Evolutionary conservation across 768 basidiomycete genomes (phyloP), one percentile per base, ranked within the genome.

Genomic region (Russula sp.): DNA sequence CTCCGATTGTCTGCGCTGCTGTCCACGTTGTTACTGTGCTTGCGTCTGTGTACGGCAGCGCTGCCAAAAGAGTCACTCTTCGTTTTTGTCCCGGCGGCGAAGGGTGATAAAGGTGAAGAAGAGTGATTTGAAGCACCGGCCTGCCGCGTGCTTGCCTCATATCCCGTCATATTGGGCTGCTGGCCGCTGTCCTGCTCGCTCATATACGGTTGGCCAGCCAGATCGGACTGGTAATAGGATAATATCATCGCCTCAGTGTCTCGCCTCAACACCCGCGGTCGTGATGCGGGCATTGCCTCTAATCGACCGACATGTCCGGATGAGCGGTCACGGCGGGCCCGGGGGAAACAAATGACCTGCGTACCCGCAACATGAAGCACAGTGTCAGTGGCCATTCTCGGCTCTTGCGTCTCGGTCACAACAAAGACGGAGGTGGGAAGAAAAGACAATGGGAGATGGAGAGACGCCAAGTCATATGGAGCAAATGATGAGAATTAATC

Each of bases 181-280:
- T 22, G 38, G 46, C 48, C 14, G 29, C n/a, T 61, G 59, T 42
- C 65, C 69, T 36, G 66, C 45, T 60, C 59, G 11, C 3, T 25
- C 51, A 66, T 61, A 65, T 69, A 73, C 7, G 70, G 66, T 55
- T 72, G 72, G 25, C 68, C 70, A 63, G 83, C 78, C 59, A 80
- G 73, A 60, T 81, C 73, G 8, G 84, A 83, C 68, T 83, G 78
- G 73, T 83, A 84, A 70, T 83, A 81, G 20, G 79, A 79, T 55
- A 81, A 69, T 64, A 80, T 78, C 63, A 80, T 78, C 50, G 73
- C 70, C 51, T 80, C 78, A 35, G 77, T 74, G 48, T 81, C 79
- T 55, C 68, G 69, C 43, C 74, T 72, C 9, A 66, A 62, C 25
- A 68, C 36, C 45, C 49, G 68, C 42, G 71, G 70, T 46, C 73